A percentile compares a stretch with the other conserved stretches of the same genome.
Evolutionary conservation across 192 early-diverging fungal species (phyloP).

Genomic region (Oehlia diaphana): DNA sequence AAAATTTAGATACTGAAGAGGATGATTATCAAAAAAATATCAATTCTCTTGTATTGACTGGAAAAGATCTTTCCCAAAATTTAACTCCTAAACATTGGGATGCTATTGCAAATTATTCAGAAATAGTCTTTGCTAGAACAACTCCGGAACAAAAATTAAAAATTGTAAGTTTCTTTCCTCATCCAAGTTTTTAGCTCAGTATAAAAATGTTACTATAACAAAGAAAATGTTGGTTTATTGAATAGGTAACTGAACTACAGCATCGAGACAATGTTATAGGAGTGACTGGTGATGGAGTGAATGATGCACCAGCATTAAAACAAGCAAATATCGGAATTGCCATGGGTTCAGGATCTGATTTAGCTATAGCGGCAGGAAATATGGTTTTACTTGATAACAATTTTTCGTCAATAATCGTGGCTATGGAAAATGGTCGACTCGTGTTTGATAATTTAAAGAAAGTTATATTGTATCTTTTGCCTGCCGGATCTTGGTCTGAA

Average conservation of each 20-base stretch:
- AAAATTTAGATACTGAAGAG: background rate
- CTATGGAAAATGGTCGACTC: constrained; percentile 81
- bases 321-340: constrained; percentile 89
- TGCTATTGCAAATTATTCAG: constrained; percentile 60
- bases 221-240: constrained; percentile 68
- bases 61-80: constrained; percentile 17
- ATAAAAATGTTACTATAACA: constrained; percentile 89
- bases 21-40: constrained; percentile 13
- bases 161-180: constrained; percentile 47
- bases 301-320: constrained; percentile 90
- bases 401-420: constrained; percentile 48
- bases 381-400: constrained; percentile 58
- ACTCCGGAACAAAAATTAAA: constrained; percentile 84
- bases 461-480: constrained; percentile 80
- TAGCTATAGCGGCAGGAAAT: constrained; percentile 69
- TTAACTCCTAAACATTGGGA: constrained; percentile 74
- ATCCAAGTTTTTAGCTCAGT: constrained; percentile 47
- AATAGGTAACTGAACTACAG: constrained; percentile 75
- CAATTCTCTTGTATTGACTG: constrained; percentile 3
- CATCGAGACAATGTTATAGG: constrained; percentile 71
- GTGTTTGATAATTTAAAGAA: constrained; percentile 89
- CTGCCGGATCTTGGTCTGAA: constrained; percentile 75
- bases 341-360: constrained; percentile 82
- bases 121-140: constrained; percentile 87
- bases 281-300: constrained; percentile 93